A percentile compares a stretch with the other conserved stretches of the same genome.
Conservation (phyloP, 1,284 basidiomycete genomes). For the Pseudozyma hubeiensis region DNA sequence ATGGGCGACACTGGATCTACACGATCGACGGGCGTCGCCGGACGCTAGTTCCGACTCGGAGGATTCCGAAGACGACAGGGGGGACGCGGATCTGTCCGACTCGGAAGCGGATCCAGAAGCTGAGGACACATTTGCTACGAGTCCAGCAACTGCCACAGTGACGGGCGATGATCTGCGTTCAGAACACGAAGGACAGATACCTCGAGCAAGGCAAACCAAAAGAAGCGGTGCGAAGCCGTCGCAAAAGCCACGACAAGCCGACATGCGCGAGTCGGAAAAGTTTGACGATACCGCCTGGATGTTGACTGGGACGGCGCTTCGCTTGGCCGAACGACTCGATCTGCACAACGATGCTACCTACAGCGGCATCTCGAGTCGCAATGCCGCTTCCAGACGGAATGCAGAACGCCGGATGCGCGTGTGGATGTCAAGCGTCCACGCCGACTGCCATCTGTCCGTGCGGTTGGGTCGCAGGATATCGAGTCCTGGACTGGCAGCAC, state of each 20-base stretch:
- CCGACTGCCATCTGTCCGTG: slow-evolving; percentile 55
- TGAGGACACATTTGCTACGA: slow-evolving; percentile 15
- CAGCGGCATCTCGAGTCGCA: slow-evolving; percentile 45
- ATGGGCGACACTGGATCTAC: slow-evolving; percentile 52
- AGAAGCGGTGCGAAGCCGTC: slow-evolving; percentile 5
- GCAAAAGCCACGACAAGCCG: slow-evolving; percentile 28
- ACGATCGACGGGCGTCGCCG: slow-evolving; percentile 43
- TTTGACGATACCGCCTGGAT: slow-evolving; percentile 58
- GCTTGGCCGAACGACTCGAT: slow-evolving; percentile 52
- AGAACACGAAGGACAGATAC: slow-evolving; percentile 37
- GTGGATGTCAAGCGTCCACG: slow-evolving; percentile 56
- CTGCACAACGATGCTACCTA: slow-evolving; percentile 53
- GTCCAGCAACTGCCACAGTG: slow-evolving; percentile 20
- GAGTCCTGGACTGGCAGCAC: slow-evolving; percentile 48
- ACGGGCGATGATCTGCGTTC: slow-evolving; percentile 30
- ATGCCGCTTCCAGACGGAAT: slow-evolving; percentile 35
- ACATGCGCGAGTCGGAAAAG: slow-evolving; percentile 51
- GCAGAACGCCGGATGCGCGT: slow-evolving; percentile 53
- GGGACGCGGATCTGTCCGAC: slow-evolving; percentile 12
- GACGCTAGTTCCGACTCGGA: slow-evolving; percentile 46
- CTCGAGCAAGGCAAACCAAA: slow-evolving; percentile 11
- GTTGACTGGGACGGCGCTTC: slow-evolving; percentile 50
- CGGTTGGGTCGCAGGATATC: slow-evolving; percentile 53
- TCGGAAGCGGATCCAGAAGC: slow-evolving; percentile 20
- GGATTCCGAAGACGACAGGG: slow-evolving; percentile 25